Base-by-base conservation (phyloP, 176 grass and related monocot species). In the Eleusine coracana region DNA sequence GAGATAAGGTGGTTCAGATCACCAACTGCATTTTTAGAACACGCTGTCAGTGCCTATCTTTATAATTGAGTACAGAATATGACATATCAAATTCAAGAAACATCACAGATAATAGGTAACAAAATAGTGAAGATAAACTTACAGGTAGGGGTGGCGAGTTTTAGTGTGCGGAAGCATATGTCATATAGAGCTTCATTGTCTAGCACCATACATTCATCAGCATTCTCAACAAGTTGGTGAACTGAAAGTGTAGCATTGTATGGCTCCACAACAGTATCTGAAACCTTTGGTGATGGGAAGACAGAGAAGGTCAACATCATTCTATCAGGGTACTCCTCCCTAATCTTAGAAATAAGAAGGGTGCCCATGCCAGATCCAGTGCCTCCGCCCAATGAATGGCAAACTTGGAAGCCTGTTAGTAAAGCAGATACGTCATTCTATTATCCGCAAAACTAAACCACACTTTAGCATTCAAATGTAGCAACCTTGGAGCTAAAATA, bases 231-330 rank as follows among this genome's bases (percentile, higher is more conserved):
- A 42, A 97, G 94, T 71, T 97, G 94, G 85, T 97, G 94, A 70
- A 97, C 94, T 6, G 94, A 97, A 55, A 97, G 91, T 13, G 94
- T 97, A 56, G 94, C 94, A 76, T 97, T 97, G 79, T 97, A 97
- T 13, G 91, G 94, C 82, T 97, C 94, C 17, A 97, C 94, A 12
- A 97, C 94, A 12, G 94, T 97, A 80, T 97, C 94, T 9, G 94
- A 97, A 59, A 97, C 94, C 82, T 97, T 97, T 61, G 94, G 94
- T n/a, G 94, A 97, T 44, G 94, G 94, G 85, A 97, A 97, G 39
- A 97, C 94, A 15, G 94, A 97, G 85, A 97, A 97, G 5, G 94
- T 97, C 89, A 97, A 17, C 94, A 97, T 97, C 94, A 97, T 97
- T 45, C 94, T 82, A 14, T 97, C 94, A 6, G 91, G 94, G 72